Evolutionary conservation across 768 basidiomycete species (phyloP).

Genomic region (Psilocybe azurescens): DNA sequence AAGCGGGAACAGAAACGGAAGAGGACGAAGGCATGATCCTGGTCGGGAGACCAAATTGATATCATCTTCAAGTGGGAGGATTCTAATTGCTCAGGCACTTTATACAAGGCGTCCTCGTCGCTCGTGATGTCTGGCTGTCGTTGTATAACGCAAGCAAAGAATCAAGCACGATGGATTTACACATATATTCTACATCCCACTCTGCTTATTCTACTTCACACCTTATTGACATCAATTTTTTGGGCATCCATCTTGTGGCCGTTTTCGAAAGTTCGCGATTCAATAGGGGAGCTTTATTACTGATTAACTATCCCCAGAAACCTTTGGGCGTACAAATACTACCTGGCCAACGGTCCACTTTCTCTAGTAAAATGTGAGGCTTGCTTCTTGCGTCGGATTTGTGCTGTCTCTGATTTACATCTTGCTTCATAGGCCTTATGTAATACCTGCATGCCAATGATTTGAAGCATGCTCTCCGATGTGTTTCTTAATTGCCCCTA

Average conservation of each 20-base stretch:
- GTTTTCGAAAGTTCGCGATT: not conserved
- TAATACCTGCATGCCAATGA: no score
- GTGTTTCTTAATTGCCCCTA: no score
- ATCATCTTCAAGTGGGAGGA: not conserved
- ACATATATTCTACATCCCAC: not conserved
- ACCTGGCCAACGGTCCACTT: no score
- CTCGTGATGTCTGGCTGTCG: not conserved
- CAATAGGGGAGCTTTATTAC: no score
- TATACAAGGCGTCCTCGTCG: not conserved
- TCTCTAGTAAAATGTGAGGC: no score
- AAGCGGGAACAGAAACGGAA: slow-evolving; percentile 76
- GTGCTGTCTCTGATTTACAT: no score
- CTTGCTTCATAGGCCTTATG: no score
- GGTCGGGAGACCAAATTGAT: slow-evolving; percentile 60
- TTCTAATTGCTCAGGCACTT: not conserved
- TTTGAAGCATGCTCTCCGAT: no score
- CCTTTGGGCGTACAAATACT: no score
- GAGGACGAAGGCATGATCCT: slow-evolving; percentile 86
- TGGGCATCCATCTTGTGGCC: not conserved
- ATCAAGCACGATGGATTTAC: not conserved
- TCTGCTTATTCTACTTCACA: slow-evolving; percentile 3
- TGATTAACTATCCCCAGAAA: no score
- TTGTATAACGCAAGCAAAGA: not conserved
- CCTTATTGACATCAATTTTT: not conserved
- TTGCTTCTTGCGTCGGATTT: no score